Conservation (phyloP, 148 eudicot genomes). For the Heliamphora exappendiculata region DNA sequence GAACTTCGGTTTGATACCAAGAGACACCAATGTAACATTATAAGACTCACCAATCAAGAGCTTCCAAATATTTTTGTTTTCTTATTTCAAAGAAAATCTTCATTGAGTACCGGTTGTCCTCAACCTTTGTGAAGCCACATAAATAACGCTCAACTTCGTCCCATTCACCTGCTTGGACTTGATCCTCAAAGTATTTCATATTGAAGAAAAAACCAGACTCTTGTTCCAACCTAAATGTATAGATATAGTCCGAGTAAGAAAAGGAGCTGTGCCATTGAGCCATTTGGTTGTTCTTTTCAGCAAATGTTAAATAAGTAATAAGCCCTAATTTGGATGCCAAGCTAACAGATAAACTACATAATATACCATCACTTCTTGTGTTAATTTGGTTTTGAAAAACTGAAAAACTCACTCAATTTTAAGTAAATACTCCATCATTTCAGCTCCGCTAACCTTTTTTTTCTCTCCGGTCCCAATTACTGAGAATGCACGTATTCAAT, state of each 20-base stretch:
- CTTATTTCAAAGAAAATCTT: slow-evolving; percentile 54
- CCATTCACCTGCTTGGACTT: slow-evolving; percentile 61
- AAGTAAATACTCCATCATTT: no score
- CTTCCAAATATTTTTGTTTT: slow-evolving; percentile 55
- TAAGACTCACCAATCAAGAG: slow-evolving; percentile 41
- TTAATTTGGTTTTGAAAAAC: background rate
- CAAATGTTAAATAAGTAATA: background rate
- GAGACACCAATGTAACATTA: background rate
- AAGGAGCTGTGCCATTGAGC: background rate
- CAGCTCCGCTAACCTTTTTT: background rate
- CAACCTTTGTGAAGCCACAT: slow-evolving; percentile 54
- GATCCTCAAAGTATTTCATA: slow-evolving; percentile 60
- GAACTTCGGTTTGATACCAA: background rate
- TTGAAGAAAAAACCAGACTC: slow-evolving; percentile 58
- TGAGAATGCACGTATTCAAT: no score
- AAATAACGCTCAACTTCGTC: slow-evolving; percentile 59
- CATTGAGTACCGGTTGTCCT: slow-evolving; percentile 57
- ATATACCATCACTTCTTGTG: background rate
- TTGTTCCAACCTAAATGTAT: slow-evolving; percentile 42
- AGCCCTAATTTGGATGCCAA: background rate
- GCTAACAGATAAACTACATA: background rate
- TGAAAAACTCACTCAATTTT: background rate
- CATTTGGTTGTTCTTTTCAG: background rate
- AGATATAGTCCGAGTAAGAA: background rate
- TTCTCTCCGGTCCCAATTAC: no score